phyloP scores from a whole-genome alignment of 306 rosid genomes.

The Citrullus amarus region DNA sequence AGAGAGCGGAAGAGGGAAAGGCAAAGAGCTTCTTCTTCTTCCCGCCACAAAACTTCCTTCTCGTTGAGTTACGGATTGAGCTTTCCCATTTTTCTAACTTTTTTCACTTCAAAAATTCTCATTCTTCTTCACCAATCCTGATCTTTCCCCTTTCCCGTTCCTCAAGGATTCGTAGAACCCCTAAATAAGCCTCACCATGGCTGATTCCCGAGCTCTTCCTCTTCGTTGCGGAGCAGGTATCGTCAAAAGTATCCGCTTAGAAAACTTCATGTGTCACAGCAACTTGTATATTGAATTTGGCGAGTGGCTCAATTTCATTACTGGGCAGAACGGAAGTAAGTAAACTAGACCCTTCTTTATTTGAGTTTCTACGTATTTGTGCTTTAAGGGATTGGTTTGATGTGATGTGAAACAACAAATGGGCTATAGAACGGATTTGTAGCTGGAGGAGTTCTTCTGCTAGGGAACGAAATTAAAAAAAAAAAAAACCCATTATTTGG shows the following conservation, averaged over 20 bases:
- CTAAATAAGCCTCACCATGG: background rate
- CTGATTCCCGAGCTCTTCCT: constrained; percentile 8
- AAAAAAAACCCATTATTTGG: background rate
- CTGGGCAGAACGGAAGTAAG: constrained; percentile 95
- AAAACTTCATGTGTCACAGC: constrained; percentile 91
- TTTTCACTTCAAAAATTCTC: background rate
- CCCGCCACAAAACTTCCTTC: background rate
- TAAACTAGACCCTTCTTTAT: background rate
- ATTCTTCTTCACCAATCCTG: background rate
- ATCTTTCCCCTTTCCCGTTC: background rate
- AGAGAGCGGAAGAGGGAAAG: background rate
- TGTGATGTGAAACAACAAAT: background rate
- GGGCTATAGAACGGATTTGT: background rate
- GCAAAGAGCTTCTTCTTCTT: background rate
- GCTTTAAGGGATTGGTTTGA: background rate
- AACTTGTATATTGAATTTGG: constrained; percentile 59
- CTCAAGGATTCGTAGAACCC: background rate
- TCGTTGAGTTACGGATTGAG: background rate
- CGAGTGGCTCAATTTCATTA: constrained; percentile 59
- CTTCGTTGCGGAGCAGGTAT: constrained; percentile 42
- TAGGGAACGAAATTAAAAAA: background rate
- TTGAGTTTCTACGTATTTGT: background rate
- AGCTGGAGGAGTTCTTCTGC: background rate
- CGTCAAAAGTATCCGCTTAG: constrained; percentile 50
- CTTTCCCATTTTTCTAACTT: background rate